Percentiles rank a stretch among this genome's conserved stretches.
These are phyloP conservation scores for Hippophae gyantsensis DNA, from an alignment of 306 rosid species.

Conservation along the genomic window DNA sequence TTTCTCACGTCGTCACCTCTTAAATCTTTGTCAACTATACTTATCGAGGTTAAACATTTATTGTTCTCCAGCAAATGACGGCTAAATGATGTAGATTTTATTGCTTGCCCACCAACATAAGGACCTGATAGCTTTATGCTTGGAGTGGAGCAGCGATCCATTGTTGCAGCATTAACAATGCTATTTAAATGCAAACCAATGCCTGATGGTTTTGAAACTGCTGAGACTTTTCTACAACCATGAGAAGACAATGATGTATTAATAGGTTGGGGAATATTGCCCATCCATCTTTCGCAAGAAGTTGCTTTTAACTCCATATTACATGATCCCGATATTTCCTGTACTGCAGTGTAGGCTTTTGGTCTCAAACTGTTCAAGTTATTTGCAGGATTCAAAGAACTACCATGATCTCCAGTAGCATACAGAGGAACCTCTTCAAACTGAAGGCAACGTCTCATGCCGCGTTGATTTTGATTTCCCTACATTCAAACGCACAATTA, in stretches of 20 bases:
- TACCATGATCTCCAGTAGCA: constrained; percentile 16
- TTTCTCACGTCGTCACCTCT: constrained; percentile 23
- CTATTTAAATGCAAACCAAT: constrained; percentile 64
- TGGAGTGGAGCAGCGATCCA: constrained; percentile 17
- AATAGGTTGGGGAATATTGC: constrained; percentile 17
- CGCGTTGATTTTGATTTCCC: constrained; percentile 34
- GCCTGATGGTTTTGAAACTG: constrained; percentile 40
- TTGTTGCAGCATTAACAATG: constrained; percentile 42
- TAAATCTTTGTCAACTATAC: constrained; percentile 18
- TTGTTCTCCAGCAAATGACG: constrained; percentile 19
- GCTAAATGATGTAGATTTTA: constrained; percentile 23
- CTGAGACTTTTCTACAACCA: constrained; percentile 20
- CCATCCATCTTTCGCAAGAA: constrained; percentile 19
- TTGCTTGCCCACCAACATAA: constrained; percentile 19
- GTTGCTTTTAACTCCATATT: constrained; percentile 16
- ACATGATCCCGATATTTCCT: constrained; percentile 17
- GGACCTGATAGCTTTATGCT: constrained; percentile 27
- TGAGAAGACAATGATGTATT: constrained; percentile 20
- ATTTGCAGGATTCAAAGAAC: constrained; percentile 14
- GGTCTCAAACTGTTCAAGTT: constrained; percentile 12
- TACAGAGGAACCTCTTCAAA: constrained; percentile 35
- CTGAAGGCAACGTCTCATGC: constrained; percentile 48
- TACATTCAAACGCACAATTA: constrained; percentile 21
- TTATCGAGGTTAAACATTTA: constrained; percentile 15
- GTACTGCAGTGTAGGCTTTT: constrained; percentile 9